Evolutionary conservation across 768 basidiomycete genomes (phyloP).

Genomic region (Mycena metata): DNA sequence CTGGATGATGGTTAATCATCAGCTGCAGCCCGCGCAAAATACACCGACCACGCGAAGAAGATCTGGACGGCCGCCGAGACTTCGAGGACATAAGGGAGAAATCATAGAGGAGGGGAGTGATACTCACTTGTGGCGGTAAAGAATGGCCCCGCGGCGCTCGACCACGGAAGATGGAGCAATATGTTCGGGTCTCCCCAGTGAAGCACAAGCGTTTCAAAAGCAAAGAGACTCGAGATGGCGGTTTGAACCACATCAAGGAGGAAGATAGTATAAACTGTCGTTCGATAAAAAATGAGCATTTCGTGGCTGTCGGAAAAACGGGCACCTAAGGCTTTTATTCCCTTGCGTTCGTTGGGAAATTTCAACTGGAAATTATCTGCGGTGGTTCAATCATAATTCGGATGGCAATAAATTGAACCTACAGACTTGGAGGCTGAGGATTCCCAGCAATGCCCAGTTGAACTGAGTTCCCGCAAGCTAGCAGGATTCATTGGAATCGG

Average conservation of each 20-base stretch:
- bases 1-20: neutral
- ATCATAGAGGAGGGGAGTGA: neutral
- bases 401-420: neutral
- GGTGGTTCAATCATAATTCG: neutral
- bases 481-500: too few species aligned
- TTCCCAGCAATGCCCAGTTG: conserved; percentile 21
- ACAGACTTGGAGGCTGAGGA: conserved; percentile 22
- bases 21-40: too few species aligned
- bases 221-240: conserved; percentile 36
- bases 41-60: conserved; percentile 24
- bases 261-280: conserved; percentile 32
- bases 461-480: conserved; percentile 19
- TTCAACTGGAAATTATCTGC: neutral
- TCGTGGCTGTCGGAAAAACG: neutral
- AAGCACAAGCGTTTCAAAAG: conserved; percentile 37
- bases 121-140: conserved; percentile 40
- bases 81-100: neutral
- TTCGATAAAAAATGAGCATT: neutral
- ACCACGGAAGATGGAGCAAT: conserved; percentile 39
- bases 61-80: conserved; percentile 25
- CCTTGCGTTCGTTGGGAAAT: neutral
- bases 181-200: conserved; percentile 37
- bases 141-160: conserved; percentile 33
- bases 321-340: neutral
- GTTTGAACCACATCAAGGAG: conserved; percentile 41